Base-by-base conservation (phyloP, 2,329 filamentous ascomycete genomes). In the Talaromyces sp. region DNA sequence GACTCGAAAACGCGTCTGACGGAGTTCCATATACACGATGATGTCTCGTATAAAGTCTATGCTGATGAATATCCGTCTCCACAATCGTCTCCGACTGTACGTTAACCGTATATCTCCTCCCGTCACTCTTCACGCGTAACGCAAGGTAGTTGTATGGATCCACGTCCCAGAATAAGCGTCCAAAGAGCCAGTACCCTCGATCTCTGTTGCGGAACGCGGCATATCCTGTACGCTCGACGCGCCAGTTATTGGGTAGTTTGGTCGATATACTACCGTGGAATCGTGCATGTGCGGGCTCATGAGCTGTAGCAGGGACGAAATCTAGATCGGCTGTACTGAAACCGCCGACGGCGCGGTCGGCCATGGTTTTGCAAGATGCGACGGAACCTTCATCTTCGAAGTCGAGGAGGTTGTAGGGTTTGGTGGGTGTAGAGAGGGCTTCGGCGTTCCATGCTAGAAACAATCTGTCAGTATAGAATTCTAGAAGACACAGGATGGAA, bases 41-140 rank as follows among this genome's bases (percentile, higher is more conserved):
- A 58, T 81, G 77, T 59, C 75, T 76, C 17, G 80, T 82, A 70
- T 82, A 96, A 4, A 99, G 80, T 59, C 95, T 85, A 78, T 99
- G 95, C 77, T 99, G 95, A 77, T 98, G 95, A 68, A 99, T 84
- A 76, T 99, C 95, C n/a, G 93, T 94, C 11, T 92, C 91, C 58
- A 97, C 91, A 64, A 99, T 89, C 1, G 91, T 91, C 75, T 99
- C 94, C 2, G 93, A 97, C 81, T 98, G 95, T 17, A 99, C 82
- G 78, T 99, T 99, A 73, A 99, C 88, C 65, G 97, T 92, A 81
- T 98, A 99, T 72, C 91, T 90, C 66, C 95, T 85, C 17, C 93
- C 93, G 75, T 98, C 95, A 2, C 91, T 94, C 77, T 93, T 95
- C 71, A 99, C 85, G 15, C 93, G 89, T 73, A 99, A 79, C 0